Evolutionary conservation across 495 filamentous ascomycete species (phyloP).

Genomic region (Filosporella fistucella): DNA sequence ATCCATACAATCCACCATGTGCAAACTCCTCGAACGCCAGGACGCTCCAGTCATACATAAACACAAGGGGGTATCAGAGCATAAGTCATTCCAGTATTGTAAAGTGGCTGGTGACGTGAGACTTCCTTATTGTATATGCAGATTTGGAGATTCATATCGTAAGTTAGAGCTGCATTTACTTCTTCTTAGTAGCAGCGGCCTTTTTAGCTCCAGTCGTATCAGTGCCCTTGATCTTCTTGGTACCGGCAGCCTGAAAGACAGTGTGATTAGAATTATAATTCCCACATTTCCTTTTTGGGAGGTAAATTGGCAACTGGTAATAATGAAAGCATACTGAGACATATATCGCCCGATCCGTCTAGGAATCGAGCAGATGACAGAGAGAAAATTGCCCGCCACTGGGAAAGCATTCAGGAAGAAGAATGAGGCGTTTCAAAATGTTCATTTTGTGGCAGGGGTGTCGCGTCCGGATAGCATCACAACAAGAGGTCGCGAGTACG

Average conservation of each 20-base stretch:
- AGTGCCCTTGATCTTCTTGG: slow-evolving; percentile 33
- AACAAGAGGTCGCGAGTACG: slow-evolving; percentile 16
- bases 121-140: slow-evolving; percentile 8
- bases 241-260: slow-evolving; percentile 26
- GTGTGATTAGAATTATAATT: background rate
- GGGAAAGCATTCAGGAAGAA: background rate
- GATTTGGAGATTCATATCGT: slow-evolving; percentile 15
- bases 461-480: slow-evolving; percentile 18
- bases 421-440: background rate
- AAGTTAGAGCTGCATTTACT: slow-evolving; percentile 12
- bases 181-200: slow-evolving; percentile 20
- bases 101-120: slow-evolving; percentile 13
- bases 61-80: slow-evolving; percentile 18
- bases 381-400: background rate
- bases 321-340: too few species aligned
- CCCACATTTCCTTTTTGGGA: too few species aligned
- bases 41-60: slow-evolving; percentile 15
- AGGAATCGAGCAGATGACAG: too few species aligned
- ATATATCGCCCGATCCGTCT: too few species aligned
- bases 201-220: slow-evolving; percentile 27
- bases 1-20: slow-evolving; percentile 3
- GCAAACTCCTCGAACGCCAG: slow-evolving; percentile 25
- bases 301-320: too few species aligned
- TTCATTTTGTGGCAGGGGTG: slow-evolving; percentile 16
- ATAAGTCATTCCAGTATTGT: slow-evolving; percentile 19